Percentiles rank a stretch among this genome's conserved stretches.
These are phyloP conservation scores for Xylaria sp. DNA, from an alignment of 2,329 filamentous ascomycete genomes.

Conservation along the genomic window DNA sequence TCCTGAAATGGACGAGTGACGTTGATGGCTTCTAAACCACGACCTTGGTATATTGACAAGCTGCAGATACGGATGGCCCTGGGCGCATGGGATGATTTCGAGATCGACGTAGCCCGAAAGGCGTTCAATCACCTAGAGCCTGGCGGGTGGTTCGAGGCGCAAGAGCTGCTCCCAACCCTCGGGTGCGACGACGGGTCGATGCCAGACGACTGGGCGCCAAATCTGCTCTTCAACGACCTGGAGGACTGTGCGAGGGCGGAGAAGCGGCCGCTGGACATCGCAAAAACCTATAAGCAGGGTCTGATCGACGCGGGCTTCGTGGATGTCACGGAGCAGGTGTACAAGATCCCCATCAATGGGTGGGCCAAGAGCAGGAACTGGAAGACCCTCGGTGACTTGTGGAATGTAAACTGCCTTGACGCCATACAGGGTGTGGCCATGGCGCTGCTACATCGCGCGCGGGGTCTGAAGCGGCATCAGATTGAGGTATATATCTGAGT, in stretches of 20 bases:
- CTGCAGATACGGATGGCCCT: constrained; percentile 57
- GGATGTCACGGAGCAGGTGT: constrained; percentile 59
- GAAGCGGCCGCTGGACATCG: constrained; percentile 54
- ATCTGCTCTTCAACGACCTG: constrained; percentile 56
- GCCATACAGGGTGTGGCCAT: constrained; percentile 60
- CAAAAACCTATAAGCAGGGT: constrained; percentile 51
- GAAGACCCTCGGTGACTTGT: constrained; percentile 58
- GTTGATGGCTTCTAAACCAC: background rate
- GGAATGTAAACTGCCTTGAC: constrained; percentile 57
- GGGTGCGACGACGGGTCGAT: constrained; percentile 61
- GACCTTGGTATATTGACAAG: constrained; percentile 9
- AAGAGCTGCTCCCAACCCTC: constrained; percentile 57
- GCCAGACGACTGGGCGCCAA: constrained; percentile 52
- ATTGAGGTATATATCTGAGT: constrained; percentile 57
- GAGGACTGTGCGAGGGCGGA: constrained; percentile 53
- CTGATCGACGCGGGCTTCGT: constrained; percentile 64
- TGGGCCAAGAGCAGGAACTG: constrained; percentile 60
- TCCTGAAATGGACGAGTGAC: background rate
- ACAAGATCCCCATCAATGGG: constrained; percentile 62
- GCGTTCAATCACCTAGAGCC: constrained; percentile 62
- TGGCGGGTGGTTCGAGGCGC: constrained; percentile 66
- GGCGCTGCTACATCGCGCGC: constrained; percentile 55
- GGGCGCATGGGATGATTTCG: constrained; percentile 63
- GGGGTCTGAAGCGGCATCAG: constrained; percentile 56
- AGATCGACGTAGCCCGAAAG: constrained; percentile 61